Evolutionary conservation across 148 eudicot species (phyloP).

Genomic region (Rheum nobile): DNA sequence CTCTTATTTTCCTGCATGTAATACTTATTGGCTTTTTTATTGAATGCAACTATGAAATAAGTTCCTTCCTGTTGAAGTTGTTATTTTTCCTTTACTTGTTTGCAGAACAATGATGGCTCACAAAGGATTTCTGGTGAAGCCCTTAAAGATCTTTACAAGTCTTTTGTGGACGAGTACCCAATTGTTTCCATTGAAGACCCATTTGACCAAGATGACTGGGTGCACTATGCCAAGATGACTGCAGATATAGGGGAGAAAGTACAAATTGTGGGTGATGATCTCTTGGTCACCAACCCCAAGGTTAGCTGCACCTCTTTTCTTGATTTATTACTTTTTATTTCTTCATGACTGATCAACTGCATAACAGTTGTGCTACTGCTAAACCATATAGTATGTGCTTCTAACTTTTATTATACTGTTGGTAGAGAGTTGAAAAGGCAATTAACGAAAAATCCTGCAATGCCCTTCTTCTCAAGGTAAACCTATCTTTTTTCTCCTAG

Average conservation of each 20-base stretch:
- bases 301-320: slow-evolving; percentile 20
- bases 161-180: no score
- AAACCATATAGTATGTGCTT: no score
- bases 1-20: no score
- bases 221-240: slow-evolving; percentile 67
- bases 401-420: background rate
- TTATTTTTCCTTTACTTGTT: background rate
- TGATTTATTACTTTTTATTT: background rate
- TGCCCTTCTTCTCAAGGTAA: slow-evolving; percentile 52
- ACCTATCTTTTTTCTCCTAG: background rate
- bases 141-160: no score
- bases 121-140: no score
- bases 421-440: slow-evolving; percentile 43
- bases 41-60: background rate
- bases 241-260: slow-evolving; percentile 57
- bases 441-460: slow-evolving; percentile 42
- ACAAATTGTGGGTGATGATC: no score
- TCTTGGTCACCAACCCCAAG: slow-evolving; percentile 97
- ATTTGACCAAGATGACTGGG: slow-evolving; percentile 98
- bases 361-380: no score
- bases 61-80: no score
- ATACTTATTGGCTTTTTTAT: no score
- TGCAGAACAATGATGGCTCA: slow-evolving; percentile 94
- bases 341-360: background rate
- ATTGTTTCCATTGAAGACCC: no score